These are phyloP conservation scores for Rubus idaeus DNA, from an alignment of 306 rosid genomes.

Conservation along the genomic window DNA sequence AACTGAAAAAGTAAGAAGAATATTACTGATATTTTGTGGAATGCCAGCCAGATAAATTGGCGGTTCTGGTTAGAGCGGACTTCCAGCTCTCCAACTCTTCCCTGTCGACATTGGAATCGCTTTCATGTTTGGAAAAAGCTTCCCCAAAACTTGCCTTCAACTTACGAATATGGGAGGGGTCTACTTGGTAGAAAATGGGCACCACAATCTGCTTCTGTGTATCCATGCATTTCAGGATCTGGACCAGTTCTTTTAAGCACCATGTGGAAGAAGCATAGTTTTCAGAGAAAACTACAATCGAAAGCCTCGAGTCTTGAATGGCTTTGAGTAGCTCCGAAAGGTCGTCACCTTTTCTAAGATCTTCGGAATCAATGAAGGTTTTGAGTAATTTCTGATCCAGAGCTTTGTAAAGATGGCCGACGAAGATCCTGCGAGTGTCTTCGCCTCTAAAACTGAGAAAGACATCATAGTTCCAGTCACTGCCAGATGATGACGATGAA, in stretches of 20 bases:
- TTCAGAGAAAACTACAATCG: neutral
- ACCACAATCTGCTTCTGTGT: neutral
- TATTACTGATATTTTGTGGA: neutral
- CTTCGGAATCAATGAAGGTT: neutral
- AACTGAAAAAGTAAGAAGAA: no score
- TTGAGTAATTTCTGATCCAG: neutral
- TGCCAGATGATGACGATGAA: neutral
- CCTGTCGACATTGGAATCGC: neutral
- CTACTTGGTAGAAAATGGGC: constrained; percentile 12
- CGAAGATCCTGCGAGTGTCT: neutral
- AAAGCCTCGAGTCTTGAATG: neutral
- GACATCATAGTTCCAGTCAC: neutral
- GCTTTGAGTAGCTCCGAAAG: neutral
- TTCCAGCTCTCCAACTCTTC: neutral
- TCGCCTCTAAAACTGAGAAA: constrained; percentile 8
- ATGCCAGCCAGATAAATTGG: neutral
- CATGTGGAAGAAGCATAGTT: neutral
- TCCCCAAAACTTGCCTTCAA: neutral
- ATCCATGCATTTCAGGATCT: constrained; percentile 6
- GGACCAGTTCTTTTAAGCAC: constrained; percentile 14
- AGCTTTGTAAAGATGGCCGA: constrained; percentile 2
- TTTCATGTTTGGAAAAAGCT: neutral
- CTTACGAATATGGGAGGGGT: neutral
- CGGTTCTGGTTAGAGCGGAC: neutral
- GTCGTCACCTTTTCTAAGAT: neutral